A percentile compares a stretch with the other conserved stretches of the same genome.
Conservation (phyloP, 306 rosid species). For the Sesbania bispinosa region DNA sequence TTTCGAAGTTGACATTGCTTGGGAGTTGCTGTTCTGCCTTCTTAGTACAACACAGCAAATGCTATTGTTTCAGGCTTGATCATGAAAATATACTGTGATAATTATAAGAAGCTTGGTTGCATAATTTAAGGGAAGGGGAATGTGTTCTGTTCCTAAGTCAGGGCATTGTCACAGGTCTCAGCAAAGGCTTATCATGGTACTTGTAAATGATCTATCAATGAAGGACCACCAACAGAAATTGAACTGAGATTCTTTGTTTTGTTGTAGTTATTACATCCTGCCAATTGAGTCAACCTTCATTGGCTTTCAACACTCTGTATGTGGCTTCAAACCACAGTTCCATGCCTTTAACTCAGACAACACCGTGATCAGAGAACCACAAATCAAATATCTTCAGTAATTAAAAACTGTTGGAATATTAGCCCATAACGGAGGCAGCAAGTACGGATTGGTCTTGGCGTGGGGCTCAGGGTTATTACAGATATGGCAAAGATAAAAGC, state of each 20-base stretch:
- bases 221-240: neutral
- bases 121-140: neutral
- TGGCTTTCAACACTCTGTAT: neutral
- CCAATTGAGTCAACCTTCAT: neutral
- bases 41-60: neutral
- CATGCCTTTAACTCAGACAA: neutral
- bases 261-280: neutral
- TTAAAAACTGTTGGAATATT: neutral
- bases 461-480: neutral
- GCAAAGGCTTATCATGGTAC: neutral
- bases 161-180: neutral
- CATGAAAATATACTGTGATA: neutral
- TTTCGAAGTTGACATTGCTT: constrained; percentile 3
- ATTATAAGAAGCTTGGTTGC: neutral
- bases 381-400: neutral
- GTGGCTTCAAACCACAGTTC: constrained; percentile 4
- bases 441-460: neutral
- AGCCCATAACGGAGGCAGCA: neutral
- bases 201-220: neutral
- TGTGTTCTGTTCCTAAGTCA: neutral
- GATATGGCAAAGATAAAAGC: neutral
- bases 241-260: neutral
- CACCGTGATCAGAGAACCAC: neutral
- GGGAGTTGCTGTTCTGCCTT: neutral
- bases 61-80: neutral